Evolutionary conservation across 2,329 filamentous ascomycete species (phyloP).

Genomic region (Cladophialophora bantiana): DNA sequence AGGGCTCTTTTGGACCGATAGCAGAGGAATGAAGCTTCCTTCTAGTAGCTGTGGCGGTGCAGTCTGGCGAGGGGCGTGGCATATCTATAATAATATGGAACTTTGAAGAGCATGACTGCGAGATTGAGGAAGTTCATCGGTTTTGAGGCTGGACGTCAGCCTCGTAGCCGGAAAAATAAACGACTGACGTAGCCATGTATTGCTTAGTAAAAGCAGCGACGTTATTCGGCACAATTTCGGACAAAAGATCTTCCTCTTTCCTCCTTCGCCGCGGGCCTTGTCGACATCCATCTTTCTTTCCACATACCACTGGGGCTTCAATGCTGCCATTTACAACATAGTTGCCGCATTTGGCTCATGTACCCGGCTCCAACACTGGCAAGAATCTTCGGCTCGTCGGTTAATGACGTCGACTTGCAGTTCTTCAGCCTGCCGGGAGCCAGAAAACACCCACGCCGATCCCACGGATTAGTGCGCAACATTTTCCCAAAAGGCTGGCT

Average conservation of each 20-base stretch:
- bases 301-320: background rate
- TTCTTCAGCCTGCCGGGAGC: background rate
- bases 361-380: background rate
- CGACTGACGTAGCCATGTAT: background rate
- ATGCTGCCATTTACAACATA: background rate
- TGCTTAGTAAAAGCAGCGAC: background rate
- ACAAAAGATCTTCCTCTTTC: slow-evolving; percentile 11
- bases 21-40: background rate
- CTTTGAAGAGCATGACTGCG: background rate
- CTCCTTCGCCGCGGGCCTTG: background rate
- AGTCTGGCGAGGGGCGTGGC: too few species aligned
- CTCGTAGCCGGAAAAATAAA: background rate
- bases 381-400: background rate
- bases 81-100: background rate
- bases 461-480: slow-evolving; percentile 20
- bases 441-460: background rate
- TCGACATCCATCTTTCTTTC: background rate
- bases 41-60: too few species aligned
- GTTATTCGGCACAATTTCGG: slow-evolving; percentile 1
- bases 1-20: background rate
- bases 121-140: background rate
- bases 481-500: slow-evolving; percentile 23
- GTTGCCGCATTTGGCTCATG: background rate
- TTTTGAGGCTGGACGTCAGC: background rate
- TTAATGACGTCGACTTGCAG: slow-evolving; percentile 16